Base-by-base conservation (phyloP, 148 eudicot genomes). In the Cornus controversa region DNA sequence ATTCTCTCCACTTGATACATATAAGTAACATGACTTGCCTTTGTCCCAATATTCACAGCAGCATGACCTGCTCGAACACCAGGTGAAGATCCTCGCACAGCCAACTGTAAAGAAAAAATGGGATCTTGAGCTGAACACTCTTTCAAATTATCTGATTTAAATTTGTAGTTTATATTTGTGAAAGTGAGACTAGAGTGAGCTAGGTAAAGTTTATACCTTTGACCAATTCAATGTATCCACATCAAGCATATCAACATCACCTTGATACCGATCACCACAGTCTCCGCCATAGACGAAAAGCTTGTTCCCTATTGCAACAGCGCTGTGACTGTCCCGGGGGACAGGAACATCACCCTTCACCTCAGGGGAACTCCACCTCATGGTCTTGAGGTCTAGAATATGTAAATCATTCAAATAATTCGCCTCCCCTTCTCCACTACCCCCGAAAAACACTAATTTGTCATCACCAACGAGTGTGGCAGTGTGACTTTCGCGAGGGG, bases 51-150 rank as follows among this genome's bases (percentile, higher is more conserved):
- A 67, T 58, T 87, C 65, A 91, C 94, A 67, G 96, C 78, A 70
- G 92, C 88, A 82, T 95, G 98, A 72, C 98, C 98, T 20, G 98
- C 98, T 82, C 98, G 87, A 74, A 86, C 86, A 80, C 96, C 90
- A 57, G 98, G 98, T 10, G 89, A 87, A 68, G 89, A 72, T 72
- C 97, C 97, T 60, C 50, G 82, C 77, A 82, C 80, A 50, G 70
- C 85, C 80, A 91, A 70, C 97, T 93, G 79, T 23, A 10, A 45
- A 78, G 37, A 65, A 57, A 40, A 58, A 36, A 77, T 6, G 23
- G 53, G 18, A 62, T 70, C 20, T 31, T 72, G 53, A 63, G 70
- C 28, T 34, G 16, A 25, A 27, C 58, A 25, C 50, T n/a, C 3
- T 34, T 37, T 16, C n/a, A n/a, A n/a, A n/a, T n/a, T n/a, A n/a